Conservation (phyloP, 2,329 filamentous ascomycete species). For the Nemania serpens region DNA sequence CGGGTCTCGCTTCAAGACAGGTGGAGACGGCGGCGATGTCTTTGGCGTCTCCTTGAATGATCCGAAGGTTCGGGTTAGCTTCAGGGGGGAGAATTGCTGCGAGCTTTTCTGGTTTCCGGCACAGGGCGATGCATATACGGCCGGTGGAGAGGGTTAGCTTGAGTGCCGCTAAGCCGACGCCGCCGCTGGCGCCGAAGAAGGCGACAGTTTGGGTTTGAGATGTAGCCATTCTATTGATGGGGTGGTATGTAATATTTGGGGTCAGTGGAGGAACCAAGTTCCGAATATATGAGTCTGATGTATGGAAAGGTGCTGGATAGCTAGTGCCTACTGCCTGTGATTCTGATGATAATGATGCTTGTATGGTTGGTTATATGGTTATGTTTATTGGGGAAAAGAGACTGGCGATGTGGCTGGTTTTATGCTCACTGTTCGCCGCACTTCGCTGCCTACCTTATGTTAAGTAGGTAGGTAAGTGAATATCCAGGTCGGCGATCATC, state of each 20-base stretch:
- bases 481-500: too few relatives aligned
- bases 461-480: not conserved
- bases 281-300: too few relatives aligned
- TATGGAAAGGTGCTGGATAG: not conserved
- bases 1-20: conserved; percentile 42
- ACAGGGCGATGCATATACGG: conserved; percentile 54
- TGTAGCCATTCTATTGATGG: not conserved
- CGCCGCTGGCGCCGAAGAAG: conserved; percentile 60
- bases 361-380: not conserved
- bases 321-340: too few relatives aligned
- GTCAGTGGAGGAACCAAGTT: too few relatives aligned
- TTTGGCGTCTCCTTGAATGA: conserved; percentile 56
- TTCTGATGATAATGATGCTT: not conserved
- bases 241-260: too few relatives aligned
- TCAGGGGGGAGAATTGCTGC: conserved; percentile 42
- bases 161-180: conserved; percentile 55
- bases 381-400: not conserved
- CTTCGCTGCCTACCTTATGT: not conserved
- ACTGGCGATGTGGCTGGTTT: not conserved
- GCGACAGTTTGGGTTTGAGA: conserved; percentile 47
- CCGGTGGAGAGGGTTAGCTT: conserved; percentile 52
- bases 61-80: conserved; percentile 45
- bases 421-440: conserved; percentile 1
- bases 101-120: conserved; percentile 56
- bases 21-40: conserved; percentile 45